Evolutionary conservation across 2,329 filamentous ascomycete genomes (phyloP).

Genomic region (Lachnellula subtilissima): DNA sequence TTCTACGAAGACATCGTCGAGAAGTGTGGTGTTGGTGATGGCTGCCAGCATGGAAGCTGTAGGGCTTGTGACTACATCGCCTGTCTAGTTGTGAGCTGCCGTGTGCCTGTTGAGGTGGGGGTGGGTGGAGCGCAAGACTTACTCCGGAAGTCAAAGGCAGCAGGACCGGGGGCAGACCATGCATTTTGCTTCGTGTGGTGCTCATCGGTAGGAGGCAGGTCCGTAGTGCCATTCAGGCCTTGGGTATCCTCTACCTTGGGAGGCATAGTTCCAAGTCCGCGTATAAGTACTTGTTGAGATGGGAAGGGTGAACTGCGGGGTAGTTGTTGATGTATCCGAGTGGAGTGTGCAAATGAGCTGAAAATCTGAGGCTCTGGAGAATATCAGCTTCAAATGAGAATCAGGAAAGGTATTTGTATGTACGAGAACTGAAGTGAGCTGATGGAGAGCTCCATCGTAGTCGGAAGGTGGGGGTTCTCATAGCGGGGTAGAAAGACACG

Average conservation of each 20-base stretch:
- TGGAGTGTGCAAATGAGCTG: not conserved
- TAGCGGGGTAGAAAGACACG: not conserved
- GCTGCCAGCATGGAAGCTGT: constrained; percentile 77
- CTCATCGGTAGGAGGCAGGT: constrained; percentile 7
- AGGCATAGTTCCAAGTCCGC: not conserved
- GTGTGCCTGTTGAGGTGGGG: not conserved
- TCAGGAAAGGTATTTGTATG: not conserved
- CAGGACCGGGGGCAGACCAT: constrained; percentile 29
- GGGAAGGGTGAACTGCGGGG: not conserved
- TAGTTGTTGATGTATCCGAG: not conserved
- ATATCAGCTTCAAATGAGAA: not conserved
- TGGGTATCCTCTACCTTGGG: constrained; percentile 2
- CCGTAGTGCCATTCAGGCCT: constrained; percentile 14
- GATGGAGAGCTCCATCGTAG: not conserved
- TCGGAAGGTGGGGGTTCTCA: not conserved
- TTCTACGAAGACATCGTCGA: constrained; percentile 80
- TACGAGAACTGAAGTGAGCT: not conserved
- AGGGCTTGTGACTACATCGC: constrained; percentile 70
- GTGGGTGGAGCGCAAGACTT: constrained; percentile 1
- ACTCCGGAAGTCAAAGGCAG: constrained; percentile 34
- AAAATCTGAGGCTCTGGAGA: not conserved
- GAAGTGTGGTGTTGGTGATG: constrained; percentile 66
- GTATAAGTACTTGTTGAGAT: not conserved
- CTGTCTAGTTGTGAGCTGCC: constrained; percentile 33
- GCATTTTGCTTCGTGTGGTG: constrained; percentile 21